Evolutionary conservation across 805 yeast species (phyloP).

Genomic region (Grigorovia transvaalensis): DNA sequence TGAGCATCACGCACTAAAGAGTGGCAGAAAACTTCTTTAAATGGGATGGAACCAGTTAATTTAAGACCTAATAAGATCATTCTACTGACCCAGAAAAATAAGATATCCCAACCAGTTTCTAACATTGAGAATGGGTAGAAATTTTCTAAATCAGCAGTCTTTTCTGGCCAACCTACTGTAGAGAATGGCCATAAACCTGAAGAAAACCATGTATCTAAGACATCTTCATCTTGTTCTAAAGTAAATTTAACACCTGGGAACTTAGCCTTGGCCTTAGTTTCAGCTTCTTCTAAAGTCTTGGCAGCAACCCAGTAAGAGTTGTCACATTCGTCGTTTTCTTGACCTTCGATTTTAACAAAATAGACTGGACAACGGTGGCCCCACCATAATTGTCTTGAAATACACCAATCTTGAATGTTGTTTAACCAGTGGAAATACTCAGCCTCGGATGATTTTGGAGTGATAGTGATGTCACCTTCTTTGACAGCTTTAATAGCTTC

Average conservation of each 20-base stretch:
- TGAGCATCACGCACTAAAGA: conserved; percentile 98
- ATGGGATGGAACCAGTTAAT: conserved; percentile 84
- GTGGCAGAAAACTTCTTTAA: conserved; percentile 95
- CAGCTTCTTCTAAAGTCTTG: conserved; percentile 72
- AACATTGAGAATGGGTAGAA: conserved; percentile 89
- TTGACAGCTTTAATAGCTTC: conserved; percentile 80
- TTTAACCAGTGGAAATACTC: conserved; percentile 95
- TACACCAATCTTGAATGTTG: conserved; percentile 98
- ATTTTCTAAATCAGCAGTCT: conserved; percentile 57
- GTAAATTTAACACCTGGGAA: conserved; percentile 63
- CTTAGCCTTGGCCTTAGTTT: conserved; percentile 61
- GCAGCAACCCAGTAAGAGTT: conserved; percentile 88
- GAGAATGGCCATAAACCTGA: conserved; percentile 97
- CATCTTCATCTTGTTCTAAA: conserved; percentile 94
- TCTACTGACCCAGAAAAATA: conserved; percentile 97
- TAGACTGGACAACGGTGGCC: conserved; percentile 98
- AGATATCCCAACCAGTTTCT: conserved; percentile 98
- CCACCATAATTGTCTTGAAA: conserved; percentile 90
- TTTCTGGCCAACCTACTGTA: conserved; percentile 91
- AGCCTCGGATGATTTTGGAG: conserved; percentile 82
- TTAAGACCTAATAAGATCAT: conserved; percentile 89
- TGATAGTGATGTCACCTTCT: conserved; percentile 67
- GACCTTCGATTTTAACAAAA: conserved; percentile 71
- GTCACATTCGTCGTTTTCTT: conserved; percentile 47
- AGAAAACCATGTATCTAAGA: conserved; percentile 97